phyloP scores from a whole-genome alignment of 108 stramenopile species.

The Cyclostephanos tholiformis region DNA sequence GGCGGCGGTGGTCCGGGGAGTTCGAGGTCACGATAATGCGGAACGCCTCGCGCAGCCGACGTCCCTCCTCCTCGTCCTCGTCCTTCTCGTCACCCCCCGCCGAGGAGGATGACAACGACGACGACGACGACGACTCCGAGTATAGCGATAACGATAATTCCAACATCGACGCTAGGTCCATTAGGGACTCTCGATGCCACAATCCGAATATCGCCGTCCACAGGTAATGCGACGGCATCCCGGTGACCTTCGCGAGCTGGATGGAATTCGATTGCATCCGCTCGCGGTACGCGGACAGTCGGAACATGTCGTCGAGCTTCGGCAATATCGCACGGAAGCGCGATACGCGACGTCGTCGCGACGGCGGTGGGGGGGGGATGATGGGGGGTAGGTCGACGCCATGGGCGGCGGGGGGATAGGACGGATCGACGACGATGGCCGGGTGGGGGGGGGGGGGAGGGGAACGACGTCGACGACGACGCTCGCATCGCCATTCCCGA shows the following conservation, averaged over 20 bases:
- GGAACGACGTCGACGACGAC: too few relatives aligned
- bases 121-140: too few relatives aligned
- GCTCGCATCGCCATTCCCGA: too few relatives aligned
- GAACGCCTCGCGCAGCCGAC: not conserved
- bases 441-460: too few relatives aligned
- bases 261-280: conserved; percentile 32
- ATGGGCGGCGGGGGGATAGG: not conserved
- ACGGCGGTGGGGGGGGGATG: too few relatives aligned
- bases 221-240: conserved; percentile 24
- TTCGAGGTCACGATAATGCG: not conserved
- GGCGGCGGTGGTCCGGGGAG: too few relatives aligned
- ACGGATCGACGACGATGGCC: not conserved
- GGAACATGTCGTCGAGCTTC: conserved; percentile 20
- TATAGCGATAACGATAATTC: conserved; percentile 17
- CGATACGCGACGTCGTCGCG: not conserved
- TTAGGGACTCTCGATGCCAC: conserved; percentile 32
- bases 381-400: too few relatives aligned
- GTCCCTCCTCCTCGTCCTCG: not conserved
- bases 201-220: conserved; percentile 39
- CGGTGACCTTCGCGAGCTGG: conserved; percentile 24
- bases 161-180: conserved; percentile 7
- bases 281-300: conserved; percentile 27
- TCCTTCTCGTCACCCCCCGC: not conserved
- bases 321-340: conserved; percentile 10
- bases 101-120: not conserved